Evolutionary conservation across 768 basidiomycete genomes (phyloP).

Genomic region (Suillus clintonianus): DNA sequence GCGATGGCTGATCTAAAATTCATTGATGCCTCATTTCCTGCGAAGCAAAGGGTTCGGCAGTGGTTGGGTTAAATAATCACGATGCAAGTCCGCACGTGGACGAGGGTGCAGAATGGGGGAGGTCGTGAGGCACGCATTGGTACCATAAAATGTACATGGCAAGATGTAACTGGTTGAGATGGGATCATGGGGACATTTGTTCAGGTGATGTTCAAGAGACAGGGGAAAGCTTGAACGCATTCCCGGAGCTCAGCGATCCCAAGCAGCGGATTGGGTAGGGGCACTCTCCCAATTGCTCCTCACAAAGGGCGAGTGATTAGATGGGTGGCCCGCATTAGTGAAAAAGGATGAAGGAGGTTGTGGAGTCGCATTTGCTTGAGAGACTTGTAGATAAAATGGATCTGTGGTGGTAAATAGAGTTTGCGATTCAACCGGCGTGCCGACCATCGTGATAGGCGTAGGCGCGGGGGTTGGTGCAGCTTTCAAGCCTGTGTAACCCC

Average conservation of each 20-base stretch:
- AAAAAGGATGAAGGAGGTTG: slow-evolving; percentile 36
- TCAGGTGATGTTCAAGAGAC: neutral
- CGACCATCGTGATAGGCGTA: slow-evolving; percentile 13
- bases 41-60: neutral
- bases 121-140: neutral
- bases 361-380: slow-evolving; percentile 34
- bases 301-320: slow-evolving; percentile 43
- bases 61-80: slow-evolving; percentile 4
- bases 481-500: slow-evolving; percentile 21
- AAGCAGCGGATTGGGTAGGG: neutral
- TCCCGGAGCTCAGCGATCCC: neutral
- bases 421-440: slow-evolving; percentile 24
- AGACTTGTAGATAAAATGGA: slow-evolving; percentile 49
- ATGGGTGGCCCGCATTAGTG: slow-evolving; percentile 37
- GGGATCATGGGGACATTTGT: neutral
- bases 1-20: neutral
- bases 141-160: neutral
- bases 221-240: neutral
- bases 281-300: slow-evolving; percentile 12
- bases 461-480: slow-evolving; percentile 25
- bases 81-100: neutral
- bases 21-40: neutral
- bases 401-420: slow-evolving; percentile 48
- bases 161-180: neutral
- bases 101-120: neutral